Conservation (phyloP, 352 stramenopile species). For the Globisporangium nagaii region DNA sequence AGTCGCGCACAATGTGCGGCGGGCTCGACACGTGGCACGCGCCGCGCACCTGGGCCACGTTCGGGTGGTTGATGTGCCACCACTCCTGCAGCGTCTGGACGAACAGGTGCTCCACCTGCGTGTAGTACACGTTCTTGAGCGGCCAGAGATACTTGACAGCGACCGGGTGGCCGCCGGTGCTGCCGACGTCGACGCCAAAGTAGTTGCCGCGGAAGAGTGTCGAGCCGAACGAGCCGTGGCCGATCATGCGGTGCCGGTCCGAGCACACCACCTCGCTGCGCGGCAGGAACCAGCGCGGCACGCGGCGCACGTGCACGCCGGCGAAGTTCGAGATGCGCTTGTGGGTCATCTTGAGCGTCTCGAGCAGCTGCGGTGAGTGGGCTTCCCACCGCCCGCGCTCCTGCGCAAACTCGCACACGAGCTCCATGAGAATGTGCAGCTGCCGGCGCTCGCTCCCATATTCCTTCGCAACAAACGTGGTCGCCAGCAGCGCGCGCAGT, state of each 20-base stretch:
- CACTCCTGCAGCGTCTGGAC: slow-evolving; percentile 35
- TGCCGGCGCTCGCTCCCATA: slow-evolving; percentile 43
- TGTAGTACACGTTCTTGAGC: slow-evolving; percentile 31
- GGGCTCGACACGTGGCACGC: slow-evolving; percentile 40
- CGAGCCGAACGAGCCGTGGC: slow-evolving; percentile 37
- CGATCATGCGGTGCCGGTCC: slow-evolving; percentile 23
- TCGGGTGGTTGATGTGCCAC: slow-evolving; percentile 48
- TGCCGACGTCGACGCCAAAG: slow-evolving; percentile 36
- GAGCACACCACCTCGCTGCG: slow-evolving; percentile 46
- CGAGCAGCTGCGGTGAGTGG: slow-evolving; percentile 42
- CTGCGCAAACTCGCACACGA: slow-evolving; percentile 44
- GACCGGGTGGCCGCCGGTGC: slow-evolving; percentile 10
- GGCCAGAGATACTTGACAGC: slow-evolving; percentile 54
- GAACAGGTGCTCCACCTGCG: slow-evolving; percentile 53
- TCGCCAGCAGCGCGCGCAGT: slow-evolving; percentile 39
- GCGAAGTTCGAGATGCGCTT: slow-evolving; percentile 44
- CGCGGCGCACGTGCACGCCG: slow-evolving; percentile 37
- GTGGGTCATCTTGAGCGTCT: slow-evolving; percentile 65
- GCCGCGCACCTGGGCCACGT: slow-evolving; percentile 56
- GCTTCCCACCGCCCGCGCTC: slow-evolving; percentile 20
- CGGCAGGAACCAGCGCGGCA: slow-evolving; percentile 59
- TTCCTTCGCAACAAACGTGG: slow-evolving; percentile 55
- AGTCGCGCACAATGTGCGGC: slow-evolving; percentile 57
- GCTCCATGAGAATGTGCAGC: slow-evolving; percentile 47
- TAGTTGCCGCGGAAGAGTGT: slow-evolving; percentile 52